Percentiles rank a stretch among this genome's conserved stretches.
phyloP scores from a whole-genome alignment of 2,329 filamentous ascomycete species.

The Sporothrix pseudoabietina region DNA sequence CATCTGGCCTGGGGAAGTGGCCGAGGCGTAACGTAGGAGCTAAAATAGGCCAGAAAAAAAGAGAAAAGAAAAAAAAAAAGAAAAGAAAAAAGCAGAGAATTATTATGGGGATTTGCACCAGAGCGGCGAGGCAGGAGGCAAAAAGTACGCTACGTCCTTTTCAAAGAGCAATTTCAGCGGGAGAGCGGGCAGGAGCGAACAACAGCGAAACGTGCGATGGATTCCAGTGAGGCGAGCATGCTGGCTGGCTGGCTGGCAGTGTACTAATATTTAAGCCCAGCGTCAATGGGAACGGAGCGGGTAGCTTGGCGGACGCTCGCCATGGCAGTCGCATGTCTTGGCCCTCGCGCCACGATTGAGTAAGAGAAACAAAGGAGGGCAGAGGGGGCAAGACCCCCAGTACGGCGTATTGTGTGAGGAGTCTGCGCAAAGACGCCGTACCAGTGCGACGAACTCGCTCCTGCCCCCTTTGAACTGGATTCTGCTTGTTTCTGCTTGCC shows the following conservation, averaged over 20 bases:
- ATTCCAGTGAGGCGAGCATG: constrained; percentile 9
- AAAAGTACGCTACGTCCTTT: constrained; percentile 18
- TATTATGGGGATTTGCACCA: constrained; percentile 16
- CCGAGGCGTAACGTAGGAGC: constrained; percentile 24
- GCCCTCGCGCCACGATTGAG: constrained; percentile 28
- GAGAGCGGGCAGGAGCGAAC: constrained; percentile 14
- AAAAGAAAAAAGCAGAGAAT: background rate
- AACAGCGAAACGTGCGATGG: constrained; percentile 7
- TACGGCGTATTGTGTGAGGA: constrained; percentile 20
- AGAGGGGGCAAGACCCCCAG: background rate
- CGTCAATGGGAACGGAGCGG: constrained; percentile 7
- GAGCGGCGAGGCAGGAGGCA: constrained; percentile 27
- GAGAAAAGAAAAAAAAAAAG: background rate
- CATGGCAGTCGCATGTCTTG: constrained; percentile 11
- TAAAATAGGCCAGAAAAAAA: constrained; percentile 2
- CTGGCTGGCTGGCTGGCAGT: background rate
- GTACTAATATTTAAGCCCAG: background rate
- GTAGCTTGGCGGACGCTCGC: constrained; percentile 1
- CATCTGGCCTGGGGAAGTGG: constrained; percentile 28
- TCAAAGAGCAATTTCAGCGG: background rate
- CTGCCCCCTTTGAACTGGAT: background rate
- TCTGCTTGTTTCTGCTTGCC: background rate
- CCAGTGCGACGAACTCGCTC: constrained; percentile 19
- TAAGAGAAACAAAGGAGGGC: constrained; percentile 29
- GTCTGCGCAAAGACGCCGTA: constrained; percentile 5